Percentiles rank a stretch among this genome's conserved stretches.
These are phyloP conservation scores for Sedum album DNA, from an alignment of 164 flowering plant genomes.

Conservation along the genomic window DNA sequence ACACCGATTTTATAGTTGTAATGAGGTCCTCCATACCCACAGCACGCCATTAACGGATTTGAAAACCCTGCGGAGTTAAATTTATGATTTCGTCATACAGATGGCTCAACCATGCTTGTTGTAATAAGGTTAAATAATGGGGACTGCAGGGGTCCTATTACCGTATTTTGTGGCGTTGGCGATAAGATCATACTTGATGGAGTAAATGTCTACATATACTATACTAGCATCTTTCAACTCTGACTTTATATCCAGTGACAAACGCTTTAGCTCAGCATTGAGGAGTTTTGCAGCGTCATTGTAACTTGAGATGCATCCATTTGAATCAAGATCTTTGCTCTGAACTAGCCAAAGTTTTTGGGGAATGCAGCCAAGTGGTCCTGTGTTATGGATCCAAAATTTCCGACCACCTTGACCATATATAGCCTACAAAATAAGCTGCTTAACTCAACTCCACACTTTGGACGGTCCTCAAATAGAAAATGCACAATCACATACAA, in stretches of 20 bases:
- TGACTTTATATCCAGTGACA: constrained; percentile 30
- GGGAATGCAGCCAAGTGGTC: constrained; percentile 72
- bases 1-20: constrained; percentile 34
- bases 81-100: not conserved
- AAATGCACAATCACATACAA: not conserved
- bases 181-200: constrained; percentile 56
- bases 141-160: constrained; percentile 14
- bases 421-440: constrained; percentile 22
- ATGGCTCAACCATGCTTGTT: too few species aligned
- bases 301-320: constrained; percentile 42
- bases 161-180: constrained; percentile 48
- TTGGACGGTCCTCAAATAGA: not conserved
- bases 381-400: constrained; percentile 75
- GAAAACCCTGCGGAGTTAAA: constrained; percentile 29
- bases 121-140: not conserved
- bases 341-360: constrained; percentile 36
- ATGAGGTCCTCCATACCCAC: constrained; percentile 61
- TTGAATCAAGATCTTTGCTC: constrained; percentile 27
- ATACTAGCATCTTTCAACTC: constrained; percentile 30
- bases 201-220: constrained; percentile 45
- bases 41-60: constrained; percentile 56
- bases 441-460: not conserved
- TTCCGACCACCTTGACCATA: constrained; percentile 55
- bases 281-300: constrained; percentile 46
- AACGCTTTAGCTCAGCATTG: constrained; percentile 29